These are phyloP conservation scores for Mercurialis annua DNA, from an alignment of 345 rosid genomes.

Conservation along the genomic window DNA sequence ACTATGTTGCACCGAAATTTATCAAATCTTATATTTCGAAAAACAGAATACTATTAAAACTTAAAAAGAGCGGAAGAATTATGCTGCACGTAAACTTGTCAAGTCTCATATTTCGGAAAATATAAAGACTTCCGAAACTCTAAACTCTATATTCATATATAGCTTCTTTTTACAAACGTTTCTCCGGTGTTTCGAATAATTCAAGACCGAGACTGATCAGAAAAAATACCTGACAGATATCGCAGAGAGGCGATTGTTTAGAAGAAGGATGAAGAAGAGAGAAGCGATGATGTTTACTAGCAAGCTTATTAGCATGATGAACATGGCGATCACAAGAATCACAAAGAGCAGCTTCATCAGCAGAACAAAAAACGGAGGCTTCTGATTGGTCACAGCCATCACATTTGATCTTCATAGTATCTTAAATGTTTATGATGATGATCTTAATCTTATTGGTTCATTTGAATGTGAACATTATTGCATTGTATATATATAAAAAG, in stretches of 20 bases:
- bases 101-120: too few species aligned
- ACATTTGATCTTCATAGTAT: constrained; percentile 67
- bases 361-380: constrained; percentile 57
- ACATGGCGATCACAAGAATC: constrained; percentile 57
- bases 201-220: background rate
- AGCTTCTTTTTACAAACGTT: too few species aligned
- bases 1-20: too few species aligned
- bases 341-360: constrained; percentile 86
- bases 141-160: too few species aligned
- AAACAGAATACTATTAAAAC: too few species aligned
- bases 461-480: background rate
- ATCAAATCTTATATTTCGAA: too few species aligned
- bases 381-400: constrained; percentile 60
- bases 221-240: constrained; percentile 56
- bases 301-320: constrained; percentile 71
- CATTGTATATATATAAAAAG: background rate
- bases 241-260: constrained; percentile 67
- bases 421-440: background rate
- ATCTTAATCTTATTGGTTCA: background rate
- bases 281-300: constrained; percentile 59
- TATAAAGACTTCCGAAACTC: too few species aligned
- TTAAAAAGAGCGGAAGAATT: too few species aligned
- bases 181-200: too few species aligned
- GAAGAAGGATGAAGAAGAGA: constrained; percentile 48
- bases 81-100: too few species aligned